Conservation (phyloP, 192 early-diverging fungal genomes). For the Backusella parvicylindrica region DNA sequence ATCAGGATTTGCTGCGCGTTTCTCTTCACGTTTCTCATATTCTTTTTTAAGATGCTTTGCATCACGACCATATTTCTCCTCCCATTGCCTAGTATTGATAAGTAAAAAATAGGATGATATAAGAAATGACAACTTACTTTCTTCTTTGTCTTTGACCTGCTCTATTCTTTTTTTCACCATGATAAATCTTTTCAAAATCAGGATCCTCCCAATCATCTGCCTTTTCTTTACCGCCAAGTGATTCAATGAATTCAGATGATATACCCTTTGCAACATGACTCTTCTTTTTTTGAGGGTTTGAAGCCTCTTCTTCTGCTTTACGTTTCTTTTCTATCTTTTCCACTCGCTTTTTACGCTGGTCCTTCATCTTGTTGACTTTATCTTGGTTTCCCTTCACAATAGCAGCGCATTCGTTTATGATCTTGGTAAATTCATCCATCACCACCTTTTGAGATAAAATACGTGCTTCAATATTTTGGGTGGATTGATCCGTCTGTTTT, state of each 20-base stretch:
- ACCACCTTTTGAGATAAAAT: constrained; percentile 5
- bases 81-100: constrained; percentile 39
- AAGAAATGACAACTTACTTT: too few species aligned
- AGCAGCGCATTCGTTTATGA: constrained; percentile 1
- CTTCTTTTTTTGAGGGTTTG: neutral
- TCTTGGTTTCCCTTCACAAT: constrained; percentile 4
- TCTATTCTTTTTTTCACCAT: constrained; percentile 28
- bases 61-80: constrained; percentile 28
- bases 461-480: constrained; percentile 15
- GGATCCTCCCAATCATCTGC: constrained; percentile 18
- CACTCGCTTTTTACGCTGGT: neutral
- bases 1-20: neutral
- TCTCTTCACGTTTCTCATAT: constrained; percentile 7
- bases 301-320: neutral
- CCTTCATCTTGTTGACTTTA: neutral
- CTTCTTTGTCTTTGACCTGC: constrained; percentile 29
- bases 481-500: neutral
- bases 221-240: constrained; percentile 6
- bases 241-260: constrained; percentile 5
- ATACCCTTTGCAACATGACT: neutral
- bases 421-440: constrained; percentile 11
- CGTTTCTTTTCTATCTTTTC: neutral
- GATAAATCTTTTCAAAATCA: constrained; percentile 36
- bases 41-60: constrained; percentile 27
- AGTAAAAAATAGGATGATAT: too few species aligned